Base-by-base conservation (phyloP, 352 stramenopile species). In the Globisporangium cederbergense region DNA sequence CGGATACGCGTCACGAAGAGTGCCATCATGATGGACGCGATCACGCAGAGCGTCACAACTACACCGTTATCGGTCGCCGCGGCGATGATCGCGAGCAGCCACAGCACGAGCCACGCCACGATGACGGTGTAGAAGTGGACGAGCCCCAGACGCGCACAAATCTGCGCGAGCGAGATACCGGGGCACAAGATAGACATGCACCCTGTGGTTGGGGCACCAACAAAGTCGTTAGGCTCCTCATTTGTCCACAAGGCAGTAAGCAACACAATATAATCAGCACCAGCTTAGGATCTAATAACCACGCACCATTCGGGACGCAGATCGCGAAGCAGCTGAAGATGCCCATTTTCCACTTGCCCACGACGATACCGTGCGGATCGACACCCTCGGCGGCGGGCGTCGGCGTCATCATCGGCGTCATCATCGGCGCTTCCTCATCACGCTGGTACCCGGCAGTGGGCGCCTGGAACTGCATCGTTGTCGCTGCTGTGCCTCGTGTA, bases 1-100 rank as follows among this genome's bases (percentile, higher is more conserved):
- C 79, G 79, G 34, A 86, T 71, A n/a, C 74, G 75, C 38, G 74
- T 72, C 25, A 77, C 68, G 43, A 75, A 75, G 43, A 81, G 47
- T 43, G 65, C 46, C 55, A 71, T 67, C 50, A 75, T 20, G 25
- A 79, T 49, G 22, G 20, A 63, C 52, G 69, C 38, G 62, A 86
- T 74, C n/a, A 81, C 66, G 28, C 60, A 57, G 8, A 85, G 64
- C 25, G 62, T 79, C 49, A 60, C 65, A 42, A 77, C 38, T 9
- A 86, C 69, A 32, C 68, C 49, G 32, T 61, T 60, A 13, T 66
- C 43, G 1, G 70, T 77, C 16, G 68, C 62, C 0, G 56, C 68
- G 4, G 74, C 74, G n/a, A 73, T 58, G 45, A 80, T 59, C 18
- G 68, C 68, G 22, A 82, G 56, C 22, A 75, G 25, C 55, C 83